Base-by-base conservation (phyloP, 306 rosid species). In the Rosa lucieae region DNA sequence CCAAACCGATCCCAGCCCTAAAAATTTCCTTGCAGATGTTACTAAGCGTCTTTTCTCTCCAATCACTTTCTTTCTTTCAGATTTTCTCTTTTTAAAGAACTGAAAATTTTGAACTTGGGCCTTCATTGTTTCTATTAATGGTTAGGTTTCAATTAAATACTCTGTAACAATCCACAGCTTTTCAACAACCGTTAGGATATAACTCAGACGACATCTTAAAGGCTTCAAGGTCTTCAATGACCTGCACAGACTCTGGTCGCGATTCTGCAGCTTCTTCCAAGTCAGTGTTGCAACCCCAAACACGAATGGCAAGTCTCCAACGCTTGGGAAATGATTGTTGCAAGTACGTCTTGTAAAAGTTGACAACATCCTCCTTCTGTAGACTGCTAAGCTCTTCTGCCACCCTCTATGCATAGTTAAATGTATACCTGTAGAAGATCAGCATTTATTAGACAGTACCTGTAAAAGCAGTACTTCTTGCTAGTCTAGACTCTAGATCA, bases 251-350 rank as follows among this genome's bases (percentile, higher is more conserved):
- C 76, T 85, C 59, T 0, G 80, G 12, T 13, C 9, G 79, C 44
- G 83, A 73, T 79, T 53, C 76, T 82, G 81, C 89, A 15, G 83
- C 88, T n/a, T 89, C 95, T 80, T 84, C 86, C 29, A 26, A 26
- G 77, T 92, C 53, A n/a, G 97, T 83, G 82, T 87, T 86, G 89
- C 97, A 89, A 82, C 98, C 97, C 99, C 29, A 94, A 73, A 94
- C 85, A 52, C 95, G 90, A 74, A 89, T 77, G 0, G 88, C 84
- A 3, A 94, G 92, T 59, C 92, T 83, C 55, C 97, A 81, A 78
- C 97, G 88, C 32, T 85, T 87, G 1, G 93, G 89, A 68, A 97
- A 92, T 5, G 97, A 66, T 5, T 56, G 83, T 55, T 85, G 90
- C 44, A 94, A 49, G 75, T 91, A 94, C 5, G 74, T 84, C 67